These are phyloP conservation scores for Oenanthe javanica DNA, from an alignment of 140 eudicot genomes.

Conservation along the genomic window DNA sequence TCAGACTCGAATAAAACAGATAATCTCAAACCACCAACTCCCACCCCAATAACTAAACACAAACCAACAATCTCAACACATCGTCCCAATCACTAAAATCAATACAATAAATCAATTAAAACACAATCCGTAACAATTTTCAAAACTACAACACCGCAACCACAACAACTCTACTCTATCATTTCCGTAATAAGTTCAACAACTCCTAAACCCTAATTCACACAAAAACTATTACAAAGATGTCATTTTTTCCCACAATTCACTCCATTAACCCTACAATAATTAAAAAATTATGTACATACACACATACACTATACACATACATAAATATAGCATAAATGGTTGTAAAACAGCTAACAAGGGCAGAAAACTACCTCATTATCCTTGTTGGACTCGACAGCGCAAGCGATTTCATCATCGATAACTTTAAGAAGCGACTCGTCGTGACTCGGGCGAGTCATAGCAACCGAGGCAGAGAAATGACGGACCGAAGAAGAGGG, in stretches of 20 bases:
- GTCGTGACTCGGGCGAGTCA: conserved; percentile 9
- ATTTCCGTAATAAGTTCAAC: not conserved
- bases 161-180: not conserved
- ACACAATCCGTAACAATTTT: not conserved
- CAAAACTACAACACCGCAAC: not conserved
- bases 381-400: conserved; percentile 37
- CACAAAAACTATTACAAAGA: not conserved
- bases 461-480: conserved; percentile 16
- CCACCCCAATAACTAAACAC: not conserved
- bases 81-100: not conserved
- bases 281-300: too few relatives aligned
- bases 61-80: not conserved
- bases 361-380: conserved; percentile 22
- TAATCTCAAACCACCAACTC: too few relatives aligned
- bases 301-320: too few relatives aligned
- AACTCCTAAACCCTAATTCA: not conserved
- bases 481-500: conserved; percentile 30
- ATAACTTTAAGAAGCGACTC: conserved; percentile 33
- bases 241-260: not conserved
- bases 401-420: conserved; percentile 46
- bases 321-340: too few relatives aligned
- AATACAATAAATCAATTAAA: not conserved
- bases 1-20: not conserved
- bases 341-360: not conserved
- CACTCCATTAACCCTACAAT: not conserved